Conservation (phyloP, 192 early-diverging fungal genomes). For the Coemansia sp. region DNA sequence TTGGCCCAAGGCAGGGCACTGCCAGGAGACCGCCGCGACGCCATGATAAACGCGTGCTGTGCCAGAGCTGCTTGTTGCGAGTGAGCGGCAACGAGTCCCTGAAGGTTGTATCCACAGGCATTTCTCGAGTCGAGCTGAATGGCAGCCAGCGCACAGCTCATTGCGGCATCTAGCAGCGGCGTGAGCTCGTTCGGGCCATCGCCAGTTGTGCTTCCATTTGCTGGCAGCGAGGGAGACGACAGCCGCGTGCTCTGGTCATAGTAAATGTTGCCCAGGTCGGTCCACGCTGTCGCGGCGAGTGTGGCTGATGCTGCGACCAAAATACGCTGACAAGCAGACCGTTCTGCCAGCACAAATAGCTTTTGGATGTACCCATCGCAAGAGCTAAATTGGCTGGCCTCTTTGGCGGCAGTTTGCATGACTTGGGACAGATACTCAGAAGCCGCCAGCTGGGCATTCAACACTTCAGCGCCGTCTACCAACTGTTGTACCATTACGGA, state of each 20-base stretch:
- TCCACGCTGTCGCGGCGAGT: conserved; percentile 41
- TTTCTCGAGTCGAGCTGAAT: conserved; percentile 63
- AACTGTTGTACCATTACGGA: neutral
- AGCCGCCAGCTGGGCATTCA: neutral
- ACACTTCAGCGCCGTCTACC: neutral
- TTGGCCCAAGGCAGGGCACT: conserved; percentile 76
- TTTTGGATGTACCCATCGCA: neutral
- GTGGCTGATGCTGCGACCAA: conserved; percentile 15
- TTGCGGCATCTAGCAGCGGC: conserved; percentile 32
- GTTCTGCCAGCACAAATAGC: conserved; percentile 30
- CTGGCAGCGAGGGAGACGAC: neutral
- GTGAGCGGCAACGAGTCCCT: conserved; percentile 63
- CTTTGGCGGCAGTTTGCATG: neutral
- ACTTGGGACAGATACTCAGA: conserved; percentile 28
- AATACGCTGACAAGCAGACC: conserved; percentile 27
- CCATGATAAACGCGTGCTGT: conserved; percentile 84
- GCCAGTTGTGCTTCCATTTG: neutral
- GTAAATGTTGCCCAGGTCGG: conserved; percentile 35
- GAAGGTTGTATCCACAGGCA: conserved; percentile 66
- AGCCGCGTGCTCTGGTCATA: conserved; percentile 18
- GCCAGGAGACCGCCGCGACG: conserved; percentile 66
- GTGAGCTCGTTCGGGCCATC: neutral
- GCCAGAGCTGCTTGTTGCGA: conserved; percentile 57
- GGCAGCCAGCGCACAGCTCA: conserved; percentile 53
- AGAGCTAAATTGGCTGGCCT: neutral